Conservation (phyloP, 2,329 filamentous ascomycete species). For the Elsinoe necatrix region DNA sequence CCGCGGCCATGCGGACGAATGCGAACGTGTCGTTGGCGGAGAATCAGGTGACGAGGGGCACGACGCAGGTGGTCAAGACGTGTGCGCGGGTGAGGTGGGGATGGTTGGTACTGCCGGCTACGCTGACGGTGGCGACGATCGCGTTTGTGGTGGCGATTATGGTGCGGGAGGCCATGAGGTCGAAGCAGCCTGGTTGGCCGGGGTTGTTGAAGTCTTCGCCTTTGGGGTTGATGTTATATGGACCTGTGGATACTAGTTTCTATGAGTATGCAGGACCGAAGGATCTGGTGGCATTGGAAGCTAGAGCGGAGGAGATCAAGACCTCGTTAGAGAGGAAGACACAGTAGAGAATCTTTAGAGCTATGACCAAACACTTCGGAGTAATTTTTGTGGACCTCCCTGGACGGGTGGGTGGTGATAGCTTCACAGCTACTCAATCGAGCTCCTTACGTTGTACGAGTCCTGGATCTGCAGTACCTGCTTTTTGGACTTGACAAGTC, state of each 20-base stretch:
- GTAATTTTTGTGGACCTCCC: too few relatives aligned
- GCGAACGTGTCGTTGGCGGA: neutral
- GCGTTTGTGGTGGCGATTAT: neutral
- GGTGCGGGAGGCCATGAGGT: neutral
- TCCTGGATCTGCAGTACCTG: too few relatives aligned
- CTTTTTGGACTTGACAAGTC: too few relatives aligned
- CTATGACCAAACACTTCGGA: too few relatives aligned
- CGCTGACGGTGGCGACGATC: neutral
- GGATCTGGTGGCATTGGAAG: neutral
- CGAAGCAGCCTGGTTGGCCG: neutral
- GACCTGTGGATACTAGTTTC: neutral
- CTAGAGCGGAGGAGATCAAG: conserved; percentile 1
- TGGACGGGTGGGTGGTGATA: too few relatives aligned
- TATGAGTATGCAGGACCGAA: conserved; percentile 2
- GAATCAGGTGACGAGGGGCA: neutral
- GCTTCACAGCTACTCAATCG: too few relatives aligned
- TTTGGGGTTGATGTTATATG: conserved; percentile 8
- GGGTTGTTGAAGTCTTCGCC: conserved; percentile 11
- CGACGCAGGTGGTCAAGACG: conserved; percentile 5
- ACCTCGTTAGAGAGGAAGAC: neutral
- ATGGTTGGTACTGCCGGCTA: conserved; percentile 2
- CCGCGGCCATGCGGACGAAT: conserved; percentile 1
- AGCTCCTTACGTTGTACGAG: too few relatives aligned
- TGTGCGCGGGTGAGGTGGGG: conserved; percentile 8
- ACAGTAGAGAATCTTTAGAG: neutral